phyloP scores from a whole-genome alignment of 202 grass and related monocot species.

The Sporobolus alterniflorus region DNA sequence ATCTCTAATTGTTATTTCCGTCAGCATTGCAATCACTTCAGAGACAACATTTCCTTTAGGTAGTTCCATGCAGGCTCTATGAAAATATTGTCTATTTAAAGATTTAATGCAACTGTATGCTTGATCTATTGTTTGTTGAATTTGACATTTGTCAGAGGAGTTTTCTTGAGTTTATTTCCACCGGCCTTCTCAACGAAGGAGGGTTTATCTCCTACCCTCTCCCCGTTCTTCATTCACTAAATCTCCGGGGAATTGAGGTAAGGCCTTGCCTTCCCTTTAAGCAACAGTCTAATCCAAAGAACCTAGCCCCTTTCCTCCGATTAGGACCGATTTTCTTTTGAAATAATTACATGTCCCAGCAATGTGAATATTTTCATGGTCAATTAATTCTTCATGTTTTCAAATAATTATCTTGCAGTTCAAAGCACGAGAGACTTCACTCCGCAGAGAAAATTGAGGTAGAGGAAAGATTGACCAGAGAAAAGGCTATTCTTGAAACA shows the following conservation, averaged over 20 bases:
- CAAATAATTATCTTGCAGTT: slow-evolving; percentile 47
- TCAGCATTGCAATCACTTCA: not conserved
- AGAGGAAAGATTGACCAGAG: slow-evolving; percentile 67
- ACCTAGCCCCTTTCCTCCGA: not conserved
- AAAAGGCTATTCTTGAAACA: slow-evolving; percentile 50
- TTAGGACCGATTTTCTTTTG: not conserved
- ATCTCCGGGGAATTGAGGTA: not conserved
- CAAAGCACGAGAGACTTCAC: slow-evolving; percentile 50
- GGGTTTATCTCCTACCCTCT: not conserved
- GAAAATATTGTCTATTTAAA: too few relatives aligned
- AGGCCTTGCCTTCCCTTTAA: not conserved
- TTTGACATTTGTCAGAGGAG: not conserved
- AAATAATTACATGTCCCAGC: not conserved
- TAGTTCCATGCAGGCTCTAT: too few relatives aligned
- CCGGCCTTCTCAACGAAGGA: not conserved
- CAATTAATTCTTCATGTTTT: slow-evolving; percentile 17
- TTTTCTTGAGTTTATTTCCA: not conserved
- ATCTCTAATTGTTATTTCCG: not conserved
- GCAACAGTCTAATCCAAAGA: not conserved
- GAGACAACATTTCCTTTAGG: not conserved
- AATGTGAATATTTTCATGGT: not conserved
- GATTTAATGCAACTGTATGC: too few relatives aligned
- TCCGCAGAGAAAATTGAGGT: slow-evolving; percentile 55
- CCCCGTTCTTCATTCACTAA: not conserved
- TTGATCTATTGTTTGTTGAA: not conserved